A percentile compares a stretch with the other conserved stretches of the same genome.
phyloP scores from a whole-genome alignment of 1,284 basidiomycete genomes.

The Violaceomyces palustris region DNA sequence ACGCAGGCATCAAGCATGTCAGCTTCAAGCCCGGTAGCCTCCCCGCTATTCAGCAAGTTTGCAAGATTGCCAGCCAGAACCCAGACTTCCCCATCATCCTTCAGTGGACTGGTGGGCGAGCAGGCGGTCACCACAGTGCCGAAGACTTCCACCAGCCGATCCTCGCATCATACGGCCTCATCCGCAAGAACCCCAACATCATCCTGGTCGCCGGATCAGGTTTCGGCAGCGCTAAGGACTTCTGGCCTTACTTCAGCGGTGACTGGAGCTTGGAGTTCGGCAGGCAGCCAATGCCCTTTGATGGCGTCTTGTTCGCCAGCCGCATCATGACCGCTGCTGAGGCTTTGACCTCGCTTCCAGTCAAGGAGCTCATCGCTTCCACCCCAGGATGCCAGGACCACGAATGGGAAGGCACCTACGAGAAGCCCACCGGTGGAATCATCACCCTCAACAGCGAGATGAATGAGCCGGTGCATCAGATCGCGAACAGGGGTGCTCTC shows the following conservation, averaged over 20 bases:
- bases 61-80: constrained; percentile 87
- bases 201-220: constrained; percentile 86
- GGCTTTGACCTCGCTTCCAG: constrained; percentile 82
- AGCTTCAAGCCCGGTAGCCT: constrained; percentile 95
- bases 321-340: constrained; percentile 97
- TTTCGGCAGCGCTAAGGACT: constrained; percentile 86
- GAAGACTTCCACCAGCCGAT: constrained; percentile 98
- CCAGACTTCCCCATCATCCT: constrained; percentile 92
- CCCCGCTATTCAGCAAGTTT: constrained; percentile 90
- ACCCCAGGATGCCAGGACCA: constrained; percentile 84
- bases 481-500: constrained; percentile 89
- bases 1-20: constrained; percentile 81
- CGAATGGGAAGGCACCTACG: constrained; percentile 89
- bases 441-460: constrained; percentile 93
- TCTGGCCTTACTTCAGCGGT: constrained; percentile 92
- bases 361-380: constrained; percentile 91
- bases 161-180: constrained; percentile 77
- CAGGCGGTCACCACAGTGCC: constrained; percentile 92
- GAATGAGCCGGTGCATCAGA: constrained; percentile 98
- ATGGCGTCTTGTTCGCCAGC: constrained; percentile 84
- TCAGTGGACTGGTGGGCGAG: constrained; percentile 96
- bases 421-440: constrained; percentile 87
- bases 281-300: constrained; percentile 91
- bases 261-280: constrained; percentile 84
- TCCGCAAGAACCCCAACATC: constrained; percentile 81